Evolutionary conservation across 2,329 filamentous ascomycete genomes (phyloP).

Genomic region (Alternaria triticina): DNA sequence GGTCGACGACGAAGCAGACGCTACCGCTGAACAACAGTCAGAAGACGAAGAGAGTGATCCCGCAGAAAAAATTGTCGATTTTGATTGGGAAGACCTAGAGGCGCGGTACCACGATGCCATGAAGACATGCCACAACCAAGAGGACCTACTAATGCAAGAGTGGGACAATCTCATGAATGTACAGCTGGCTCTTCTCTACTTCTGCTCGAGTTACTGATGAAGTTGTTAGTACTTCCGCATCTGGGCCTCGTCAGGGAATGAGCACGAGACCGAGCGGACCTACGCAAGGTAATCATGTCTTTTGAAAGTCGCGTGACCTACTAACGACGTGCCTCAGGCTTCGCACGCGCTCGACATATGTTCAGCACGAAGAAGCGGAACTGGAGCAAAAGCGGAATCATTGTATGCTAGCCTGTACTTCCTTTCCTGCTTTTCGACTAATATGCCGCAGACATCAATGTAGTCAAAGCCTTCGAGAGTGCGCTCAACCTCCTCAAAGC

Average conservation of each 20-base stretch:
- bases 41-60: conserved; percentile 36
- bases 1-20: conserved; percentile 13
- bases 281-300: conserved; percentile 67
- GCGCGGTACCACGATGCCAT: conserved; percentile 71
- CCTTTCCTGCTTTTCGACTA: not conserved
- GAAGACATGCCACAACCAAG: conserved; percentile 65
- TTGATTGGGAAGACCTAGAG: conserved; percentile 82
- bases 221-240: conserved; percentile 74
- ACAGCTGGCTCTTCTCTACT: not conserved
- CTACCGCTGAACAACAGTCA: conserved; percentile 8
- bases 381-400: conserved; percentile 79
- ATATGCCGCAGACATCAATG: conserved; percentile 48
- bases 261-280: conserved; percentile 77
- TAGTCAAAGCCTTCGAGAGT: conserved; percentile 57
- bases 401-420: conserved; percentile 63
- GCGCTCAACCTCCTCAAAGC: conserved; percentile 54
- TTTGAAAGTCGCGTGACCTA: not conserved
- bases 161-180: conserved; percentile 60
- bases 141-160: conserved; percentile 70
- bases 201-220: conserved; percentile 11
- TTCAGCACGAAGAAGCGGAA: conserved; percentile 74
- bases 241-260: conserved; percentile 76
- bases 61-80: conserved; percentile 55
- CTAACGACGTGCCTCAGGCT: conserved; percentile 58
- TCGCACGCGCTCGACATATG: conserved; percentile 78